Conservation (phyloP, 179 eudicot genomes). For the Silene vulgaris region DNA sequence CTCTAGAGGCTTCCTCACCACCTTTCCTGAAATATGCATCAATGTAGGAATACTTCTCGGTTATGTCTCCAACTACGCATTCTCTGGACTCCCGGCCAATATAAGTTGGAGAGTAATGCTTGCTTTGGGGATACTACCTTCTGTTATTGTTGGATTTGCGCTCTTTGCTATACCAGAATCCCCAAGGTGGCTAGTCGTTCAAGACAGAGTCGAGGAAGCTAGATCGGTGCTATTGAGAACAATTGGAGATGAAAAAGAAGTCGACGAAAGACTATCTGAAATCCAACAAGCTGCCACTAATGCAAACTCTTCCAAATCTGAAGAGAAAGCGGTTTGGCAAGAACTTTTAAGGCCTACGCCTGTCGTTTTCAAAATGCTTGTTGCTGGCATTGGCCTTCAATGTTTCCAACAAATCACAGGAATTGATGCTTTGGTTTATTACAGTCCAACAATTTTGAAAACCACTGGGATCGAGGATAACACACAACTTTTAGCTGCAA, state of each 20-base stretch:
- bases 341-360: constrained; percentile 38
- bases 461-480: constrained; percentile 35
- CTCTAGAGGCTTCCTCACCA: constrained; percentile 41
- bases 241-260: constrained; percentile 32
- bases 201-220: constrained; percentile 35
- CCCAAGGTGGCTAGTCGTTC: constrained; percentile 41
- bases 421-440: constrained; percentile 38
- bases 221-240: constrained; percentile 28
- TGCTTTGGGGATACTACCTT: constrained; percentile 38
- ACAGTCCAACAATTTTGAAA: constrained; percentile 37
- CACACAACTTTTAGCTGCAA: constrained; percentile 31
- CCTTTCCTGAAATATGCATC: constrained; percentile 42
- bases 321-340: constrained; percentile 36
- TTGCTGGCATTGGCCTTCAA: constrained; percentile 34
- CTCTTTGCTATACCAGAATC: constrained; percentile 39
- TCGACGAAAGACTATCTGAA: constrained; percentile 31
- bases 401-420: constrained; percentile 45
- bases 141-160: constrained; percentile 32
- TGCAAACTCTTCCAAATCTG: constrained; percentile 13
- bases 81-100: constrained; percentile 29
- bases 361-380: constrained; percentile 28
- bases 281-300: constrained; percentile 26
- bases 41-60: constrained; percentile 41
- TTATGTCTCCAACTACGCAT: constrained; percentile 37
- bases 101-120: constrained; percentile 42